A percentile compares a stretch with the other conserved stretches of the same genome.
Conservation (phyloP, 2,329 filamentous ascomycete species). For the Acarospora socialis region DNA sequence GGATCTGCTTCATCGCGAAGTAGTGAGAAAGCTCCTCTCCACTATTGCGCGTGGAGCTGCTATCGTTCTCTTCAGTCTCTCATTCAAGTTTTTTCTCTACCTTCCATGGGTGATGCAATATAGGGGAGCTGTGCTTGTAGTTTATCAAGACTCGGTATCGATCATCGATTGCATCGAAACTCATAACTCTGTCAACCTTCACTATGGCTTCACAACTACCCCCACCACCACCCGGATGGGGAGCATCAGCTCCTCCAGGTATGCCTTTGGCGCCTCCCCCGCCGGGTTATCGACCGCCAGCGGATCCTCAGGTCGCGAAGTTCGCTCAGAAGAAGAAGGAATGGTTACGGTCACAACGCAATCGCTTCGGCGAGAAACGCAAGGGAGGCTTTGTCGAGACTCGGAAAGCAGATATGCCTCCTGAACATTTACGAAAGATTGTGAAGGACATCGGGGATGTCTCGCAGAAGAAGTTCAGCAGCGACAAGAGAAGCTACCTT, state of each 20-base stretch:
- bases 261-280: constrained; percentile 57
- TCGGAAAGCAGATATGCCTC: constrained; percentile 96
- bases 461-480: constrained; percentile 98
- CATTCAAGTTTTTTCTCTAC: too few species aligned
- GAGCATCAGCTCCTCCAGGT: constrained; percentile 36
- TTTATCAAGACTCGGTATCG: too few species aligned
- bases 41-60: too few species aligned
- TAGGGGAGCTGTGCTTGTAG: too few species aligned
- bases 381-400: constrained; percentile 95
- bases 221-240: constrained; percentile 56
- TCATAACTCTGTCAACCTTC: constrained; percentile 12
- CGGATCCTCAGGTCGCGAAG: constrained; percentile 77
- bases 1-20: too few species aligned
- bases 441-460: constrained; percentile 98
- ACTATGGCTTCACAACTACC: constrained; percentile 46
- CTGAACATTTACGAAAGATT: constrained; percentile 95
- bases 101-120: too few species aligned
- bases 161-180: constrained; percentile 6
- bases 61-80: too few species aligned
- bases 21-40: too few species aligned
- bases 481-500: constrained; percentile 93
- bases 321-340: constrained; percentile 98
- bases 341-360: constrained; percentile 85
- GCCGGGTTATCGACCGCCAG: constrained; percentile 66
- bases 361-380: constrained; percentile 90